phyloP scores from a whole-genome alignment of 2,329 filamentous ascomycete genomes.

The Periconia sp. region DNA sequence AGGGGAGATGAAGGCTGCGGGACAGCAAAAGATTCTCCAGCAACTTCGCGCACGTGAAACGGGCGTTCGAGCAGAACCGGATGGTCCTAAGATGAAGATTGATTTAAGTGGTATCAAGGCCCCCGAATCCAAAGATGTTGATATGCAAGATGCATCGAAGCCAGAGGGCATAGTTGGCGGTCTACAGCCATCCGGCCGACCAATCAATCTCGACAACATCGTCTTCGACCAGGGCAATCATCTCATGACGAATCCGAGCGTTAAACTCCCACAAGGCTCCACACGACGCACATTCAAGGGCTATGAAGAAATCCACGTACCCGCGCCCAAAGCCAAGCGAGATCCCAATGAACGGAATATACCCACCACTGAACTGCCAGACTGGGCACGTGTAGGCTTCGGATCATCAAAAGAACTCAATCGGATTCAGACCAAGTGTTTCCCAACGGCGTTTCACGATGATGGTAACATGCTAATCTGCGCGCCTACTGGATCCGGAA shows the following conservation, averaged over 20 bases:
- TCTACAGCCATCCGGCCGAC: constrained; percentile 81
- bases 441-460: constrained; percentile 83
- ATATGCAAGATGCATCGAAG: constrained; percentile 43
- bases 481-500: constrained; percentile 94
- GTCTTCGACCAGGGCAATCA: constrained; percentile 98
- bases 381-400: constrained; percentile 88
- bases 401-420: constrained; percentile 85
- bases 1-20: constrained; percentile 87
- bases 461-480: constrained; percentile 98
- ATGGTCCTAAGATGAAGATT: constrained; percentile 73
- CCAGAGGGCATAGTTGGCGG: constrained; percentile 68
- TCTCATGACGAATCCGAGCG: constrained; percentile 98
- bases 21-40: constrained; percentile 81
- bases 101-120: constrained; percentile 86
- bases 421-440: constrained; percentile 94
- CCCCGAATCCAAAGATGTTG: constrained; percentile 58
- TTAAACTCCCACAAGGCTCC: constrained; percentile 88
- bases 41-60: constrained; percentile 77
- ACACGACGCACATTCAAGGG: constrained; percentile 96
- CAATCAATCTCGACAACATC: constrained; percentile 93
- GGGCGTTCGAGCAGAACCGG: constrained; percentile 57
- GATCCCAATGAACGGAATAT: constrained; percentile 80
- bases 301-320: constrained; percentile 97
- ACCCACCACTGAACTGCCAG: constrained; percentile 83
- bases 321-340: constrained; percentile 82